Evolutionary conservation across 345 rosid species (phyloP).

Genomic region (Eucalyptus dawsonii): DNA sequence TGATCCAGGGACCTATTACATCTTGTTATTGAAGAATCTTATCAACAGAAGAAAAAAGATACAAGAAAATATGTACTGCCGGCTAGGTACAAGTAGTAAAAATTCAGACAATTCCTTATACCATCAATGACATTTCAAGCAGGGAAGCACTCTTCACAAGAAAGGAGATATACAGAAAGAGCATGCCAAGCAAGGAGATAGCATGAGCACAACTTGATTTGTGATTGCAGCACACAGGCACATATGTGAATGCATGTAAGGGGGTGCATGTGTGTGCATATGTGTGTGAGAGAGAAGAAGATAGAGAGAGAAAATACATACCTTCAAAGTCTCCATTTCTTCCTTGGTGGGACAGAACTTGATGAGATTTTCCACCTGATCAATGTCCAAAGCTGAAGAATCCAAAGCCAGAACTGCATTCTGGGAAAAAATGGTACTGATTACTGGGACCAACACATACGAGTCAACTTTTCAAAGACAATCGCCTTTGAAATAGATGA

Average conservation of each 20-base stretch:
- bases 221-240: not conserved
- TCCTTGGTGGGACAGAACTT: constrained; percentile 97
- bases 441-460: not conserved
- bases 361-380: constrained; percentile 97
- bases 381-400: constrained; percentile 75
- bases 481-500: not conserved
- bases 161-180: not conserved
- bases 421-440: constrained; percentile 19
- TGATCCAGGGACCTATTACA: not conserved
- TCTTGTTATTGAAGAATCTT: not conserved
- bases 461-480: not conserved
- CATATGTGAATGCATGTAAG: not conserved
- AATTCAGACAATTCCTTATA: not conserved
- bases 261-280: not conserved
- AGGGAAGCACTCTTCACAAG: not conserved
- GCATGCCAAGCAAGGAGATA: not conserved
- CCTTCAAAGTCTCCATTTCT: constrained; percentile 88
- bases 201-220: not conserved
- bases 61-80: not conserved
- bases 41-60: not conserved
- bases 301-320: constrained; percentile 1
- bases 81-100: not conserved
- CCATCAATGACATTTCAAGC: not conserved
- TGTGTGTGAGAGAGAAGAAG: not conserved
- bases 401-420: constrained; percentile 88